Conservation (phyloP, 148 eudicot genomes). For the Rhododendron ovatum region DNA sequence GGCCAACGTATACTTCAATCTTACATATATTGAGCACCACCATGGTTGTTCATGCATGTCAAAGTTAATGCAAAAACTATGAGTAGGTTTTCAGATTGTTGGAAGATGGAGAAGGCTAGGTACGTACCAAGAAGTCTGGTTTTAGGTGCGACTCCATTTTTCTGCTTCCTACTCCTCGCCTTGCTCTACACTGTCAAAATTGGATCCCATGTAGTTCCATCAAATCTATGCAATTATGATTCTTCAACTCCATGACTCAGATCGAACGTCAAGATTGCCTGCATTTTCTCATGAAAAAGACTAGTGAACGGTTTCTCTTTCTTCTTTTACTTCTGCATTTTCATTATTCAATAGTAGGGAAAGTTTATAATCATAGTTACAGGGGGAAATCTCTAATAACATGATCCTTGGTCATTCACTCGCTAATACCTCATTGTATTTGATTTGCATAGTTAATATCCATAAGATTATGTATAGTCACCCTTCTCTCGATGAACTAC, state of each 20-base stretch:
- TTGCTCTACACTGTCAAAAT: constrained; percentile 6
- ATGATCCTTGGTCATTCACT: no score
- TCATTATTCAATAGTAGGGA: no score
- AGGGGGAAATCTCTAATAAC: no score
- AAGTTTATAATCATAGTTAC: neutral
- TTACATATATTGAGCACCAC: neutral
- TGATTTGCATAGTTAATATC: no score
- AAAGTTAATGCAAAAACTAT: neutral
- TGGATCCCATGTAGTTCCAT: neutral
- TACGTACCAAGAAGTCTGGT: neutral
- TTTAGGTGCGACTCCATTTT: neutral
- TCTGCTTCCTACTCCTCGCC: neutral
- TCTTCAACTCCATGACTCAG: neutral
- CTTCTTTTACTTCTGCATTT: neutral
- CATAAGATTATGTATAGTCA: no score
- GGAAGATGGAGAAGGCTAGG: neutral
- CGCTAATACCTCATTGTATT: no score
- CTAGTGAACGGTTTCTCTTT: constrained; percentile 27
- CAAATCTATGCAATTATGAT: constrained; percentile 11
- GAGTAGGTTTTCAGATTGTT: neutral
- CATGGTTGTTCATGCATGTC: neutral
- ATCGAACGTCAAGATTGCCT: neutral
- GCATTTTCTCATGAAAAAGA: constrained; percentile 20
- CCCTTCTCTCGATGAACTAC: no score
- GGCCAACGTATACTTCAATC: neutral